Conservation (phyloP, 2,329 filamentous ascomycete species). For the Coleophoma crateriformis region DNA sequence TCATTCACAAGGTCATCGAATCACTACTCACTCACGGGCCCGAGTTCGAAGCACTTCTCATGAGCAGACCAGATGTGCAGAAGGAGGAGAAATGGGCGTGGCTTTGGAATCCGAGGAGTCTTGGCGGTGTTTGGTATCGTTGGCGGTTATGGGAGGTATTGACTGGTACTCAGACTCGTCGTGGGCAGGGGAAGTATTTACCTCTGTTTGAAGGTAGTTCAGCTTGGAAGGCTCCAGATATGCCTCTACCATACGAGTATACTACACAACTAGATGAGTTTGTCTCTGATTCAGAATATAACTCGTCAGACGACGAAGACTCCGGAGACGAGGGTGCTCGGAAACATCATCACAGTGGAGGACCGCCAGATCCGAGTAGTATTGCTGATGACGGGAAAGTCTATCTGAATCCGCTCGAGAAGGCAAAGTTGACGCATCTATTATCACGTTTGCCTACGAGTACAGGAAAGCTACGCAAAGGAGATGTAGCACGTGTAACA, state of each 20-base stretch:
- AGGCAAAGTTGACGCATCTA: slow-evolving; percentile 78
- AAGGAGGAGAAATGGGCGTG: slow-evolving; percentile 88
- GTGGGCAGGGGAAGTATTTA: slow-evolving; percentile 46
- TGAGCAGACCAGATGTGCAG: slow-evolving; percentile 80
- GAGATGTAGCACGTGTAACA: slow-evolving; percentile 80
- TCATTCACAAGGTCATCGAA: slow-evolving; percentile 87
- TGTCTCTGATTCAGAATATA: slow-evolving; percentile 77
- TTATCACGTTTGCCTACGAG: slow-evolving; percentile 76
- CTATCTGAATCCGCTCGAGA: slow-evolving; percentile 77
- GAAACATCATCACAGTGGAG: slow-evolving; percentile 34
- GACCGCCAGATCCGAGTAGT: slow-evolving; percentile 28
- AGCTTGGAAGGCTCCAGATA: slow-evolving; percentile 72
- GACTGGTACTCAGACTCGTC: slow-evolving; percentile 51
- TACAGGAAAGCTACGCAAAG: slow-evolving; percentile 69
- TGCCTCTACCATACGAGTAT: slow-evolving; percentile 74
- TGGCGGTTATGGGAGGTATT: slow-evolving; percentile 86
- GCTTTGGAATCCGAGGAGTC: slow-evolving; percentile 80
- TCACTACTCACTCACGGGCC: slow-evolving; percentile 72
- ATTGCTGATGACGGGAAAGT: slow-evolving; percentile 25
- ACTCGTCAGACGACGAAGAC: slow-evolving; percentile 80
- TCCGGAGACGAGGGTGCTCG: slow-evolving; percentile 43
- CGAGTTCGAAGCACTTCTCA: slow-evolving; percentile 86
- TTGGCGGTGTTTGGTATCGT: slow-evolving; percentile 83
- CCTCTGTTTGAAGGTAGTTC: slow-evolving; percentile 72
- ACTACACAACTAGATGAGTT: slow-evolving; percentile 72